These are phyloP conservation scores for Hammondia hammondi DNA, from an alignment of 169 alveolate genomes.

Conservation along the genomic window DNA sequence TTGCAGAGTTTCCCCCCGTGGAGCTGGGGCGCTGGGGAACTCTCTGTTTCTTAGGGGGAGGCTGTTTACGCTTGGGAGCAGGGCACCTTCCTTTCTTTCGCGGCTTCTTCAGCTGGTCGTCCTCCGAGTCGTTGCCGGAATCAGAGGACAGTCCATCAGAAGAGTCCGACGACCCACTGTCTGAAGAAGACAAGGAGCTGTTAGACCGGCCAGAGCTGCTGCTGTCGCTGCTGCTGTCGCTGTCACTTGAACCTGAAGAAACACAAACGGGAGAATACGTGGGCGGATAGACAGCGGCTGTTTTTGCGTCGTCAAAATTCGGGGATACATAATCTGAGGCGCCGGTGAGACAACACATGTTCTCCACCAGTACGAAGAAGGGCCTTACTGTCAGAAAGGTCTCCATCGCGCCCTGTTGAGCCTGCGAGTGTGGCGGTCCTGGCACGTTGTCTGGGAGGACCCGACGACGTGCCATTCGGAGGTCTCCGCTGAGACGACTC, in stretches of 20 bases:
- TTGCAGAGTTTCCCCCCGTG: conserved; percentile 23
- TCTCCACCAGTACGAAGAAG: neutral
- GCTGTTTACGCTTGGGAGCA: conserved; percentile 20
- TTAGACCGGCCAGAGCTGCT: conserved; percentile 68
- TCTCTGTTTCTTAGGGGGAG: conserved; percentile 36
- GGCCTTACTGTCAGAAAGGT: neutral
- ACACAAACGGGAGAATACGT: neutral
- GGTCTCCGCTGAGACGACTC: neutral
- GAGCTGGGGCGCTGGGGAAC: conserved; percentile 5
- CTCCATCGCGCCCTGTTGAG: neutral
- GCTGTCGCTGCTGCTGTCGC: conserved; percentile 65
- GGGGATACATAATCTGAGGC: neutral
- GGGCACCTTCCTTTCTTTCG: neutral
- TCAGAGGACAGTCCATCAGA: conserved; percentile 14
- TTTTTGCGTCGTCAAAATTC: too few species aligned
- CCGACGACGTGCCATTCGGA: neutral
- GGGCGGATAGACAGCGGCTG: too few species aligned
- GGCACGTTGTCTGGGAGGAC: conserved; percentile 22
- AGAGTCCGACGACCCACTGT: conserved; percentile 18
- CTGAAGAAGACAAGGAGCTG: conserved; percentile 43
- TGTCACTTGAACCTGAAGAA: conserved; percentile 34
- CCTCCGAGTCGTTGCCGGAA: neutral
- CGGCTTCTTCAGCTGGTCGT: conserved; percentile 29
- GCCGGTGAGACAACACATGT: neutral
- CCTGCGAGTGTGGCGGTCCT: neutral